Conservation (phyloP, 164 flowering plant species). For the Annona cherimola region DNA sequence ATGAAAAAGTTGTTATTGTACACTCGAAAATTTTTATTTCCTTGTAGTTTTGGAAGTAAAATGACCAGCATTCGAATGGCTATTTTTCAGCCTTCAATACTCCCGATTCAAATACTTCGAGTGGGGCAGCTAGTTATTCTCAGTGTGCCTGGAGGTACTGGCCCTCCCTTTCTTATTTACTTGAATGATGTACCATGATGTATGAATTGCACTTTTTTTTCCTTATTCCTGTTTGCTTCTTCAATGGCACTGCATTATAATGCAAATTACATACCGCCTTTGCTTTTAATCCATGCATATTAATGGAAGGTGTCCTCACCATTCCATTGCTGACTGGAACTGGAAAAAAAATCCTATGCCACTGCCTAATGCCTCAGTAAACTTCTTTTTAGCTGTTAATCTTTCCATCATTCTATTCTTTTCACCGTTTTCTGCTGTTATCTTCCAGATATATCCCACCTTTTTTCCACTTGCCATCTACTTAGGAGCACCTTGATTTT, state of each 20-base stretch:
- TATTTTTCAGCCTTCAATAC: slow-evolving; percentile 81
- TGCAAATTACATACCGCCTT: too few species aligned
- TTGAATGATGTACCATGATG: not conserved
- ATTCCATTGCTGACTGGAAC: too few species aligned
- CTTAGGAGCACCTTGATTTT: slow-evolving; percentile 1
- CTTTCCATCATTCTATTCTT: not conserved
- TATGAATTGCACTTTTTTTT: not conserved
- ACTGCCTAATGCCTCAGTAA: too few species aligned
- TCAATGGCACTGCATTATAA: too few species aligned
- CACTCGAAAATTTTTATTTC: too few species aligned
- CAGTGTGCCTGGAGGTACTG: slow-evolving; percentile 92
- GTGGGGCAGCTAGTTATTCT: slow-evolving; percentile 93
- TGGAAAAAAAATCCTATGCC: too few species aligned
- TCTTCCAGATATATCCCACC: not conserved
- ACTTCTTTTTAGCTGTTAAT: not conserved
- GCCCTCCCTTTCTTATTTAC: not conserved
- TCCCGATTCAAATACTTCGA: slow-evolving; percentile 88
- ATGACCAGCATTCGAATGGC: not conserved
- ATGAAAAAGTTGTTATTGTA: too few species aligned
- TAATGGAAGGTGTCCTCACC: too few species aligned
- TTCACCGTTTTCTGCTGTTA: not conserved
- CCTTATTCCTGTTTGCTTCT: not conserved
- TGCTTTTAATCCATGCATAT: too few species aligned
- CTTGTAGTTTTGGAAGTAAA: not conserved
- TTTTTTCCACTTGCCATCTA: not conserved